A percentile compares a stretch with the other conserved stretches of the same genome.
These are phyloP conservation scores for Salix arbutifolia DNA, from an alignment of 345 rosid species.

Conservation along the genomic window DNA sequence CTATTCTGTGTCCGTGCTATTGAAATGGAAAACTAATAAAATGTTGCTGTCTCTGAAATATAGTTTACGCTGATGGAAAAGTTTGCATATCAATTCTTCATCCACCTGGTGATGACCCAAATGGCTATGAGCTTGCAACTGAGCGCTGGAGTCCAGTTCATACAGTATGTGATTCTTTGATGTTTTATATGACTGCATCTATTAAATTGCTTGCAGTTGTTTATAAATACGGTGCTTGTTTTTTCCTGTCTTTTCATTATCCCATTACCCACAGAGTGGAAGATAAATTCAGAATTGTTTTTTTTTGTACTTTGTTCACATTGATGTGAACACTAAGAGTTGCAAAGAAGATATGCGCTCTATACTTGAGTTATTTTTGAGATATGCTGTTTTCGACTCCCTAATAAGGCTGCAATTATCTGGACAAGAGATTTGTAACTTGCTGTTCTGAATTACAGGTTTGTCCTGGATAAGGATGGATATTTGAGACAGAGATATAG, in stretches of 20 bases:
- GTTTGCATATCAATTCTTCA: conserved; percentile 98
- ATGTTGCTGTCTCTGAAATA: conserved; percentile 7
- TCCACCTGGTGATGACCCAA: conserved; percentile 98
- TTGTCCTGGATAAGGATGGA: background rate
- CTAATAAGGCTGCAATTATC: background rate
- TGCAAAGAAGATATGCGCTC: background rate
- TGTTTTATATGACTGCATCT: background rate
- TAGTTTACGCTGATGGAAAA: conserved; percentile 88
- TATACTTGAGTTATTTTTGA: background rate
- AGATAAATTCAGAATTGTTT: background rate
- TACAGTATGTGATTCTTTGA: conserved; percentile 52
- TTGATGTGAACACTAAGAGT: background rate
- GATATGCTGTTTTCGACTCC: background rate
- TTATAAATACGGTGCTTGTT: background rate
- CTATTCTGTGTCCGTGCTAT: background rate
- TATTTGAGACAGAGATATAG: background rate
- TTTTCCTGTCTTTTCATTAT: background rate
- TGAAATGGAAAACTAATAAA: background rate
- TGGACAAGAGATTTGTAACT: background rate
- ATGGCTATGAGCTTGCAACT: conserved; percentile 95
- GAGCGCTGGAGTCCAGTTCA: conserved; percentile 98
- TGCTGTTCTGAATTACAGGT: background rate
- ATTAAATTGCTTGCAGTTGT: background rate
- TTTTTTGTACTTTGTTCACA: background rate
- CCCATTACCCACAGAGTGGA: background rate